Conservation (phyloP, 805 yeast species). For the Saccharomycopsis babjevae region DNA sequence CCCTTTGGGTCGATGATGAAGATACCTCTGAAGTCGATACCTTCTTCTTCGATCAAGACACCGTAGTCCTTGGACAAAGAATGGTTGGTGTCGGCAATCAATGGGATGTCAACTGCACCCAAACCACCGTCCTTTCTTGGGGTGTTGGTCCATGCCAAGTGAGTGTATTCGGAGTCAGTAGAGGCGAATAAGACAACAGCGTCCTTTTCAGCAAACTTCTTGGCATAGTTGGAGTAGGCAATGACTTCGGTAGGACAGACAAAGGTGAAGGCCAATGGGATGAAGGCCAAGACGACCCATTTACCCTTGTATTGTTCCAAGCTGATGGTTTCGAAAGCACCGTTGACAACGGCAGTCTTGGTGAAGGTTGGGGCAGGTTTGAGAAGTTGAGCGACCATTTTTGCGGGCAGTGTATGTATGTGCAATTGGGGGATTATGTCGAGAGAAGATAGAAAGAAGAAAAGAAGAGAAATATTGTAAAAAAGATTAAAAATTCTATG, state of each 20-base stretch:
- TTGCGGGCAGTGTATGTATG: conserved; percentile 8
- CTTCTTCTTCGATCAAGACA: conserved; percentile 92
- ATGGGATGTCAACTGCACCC: conserved; percentile 90
- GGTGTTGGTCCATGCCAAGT: conserved; percentile 96
- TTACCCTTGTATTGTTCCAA: conserved; percentile 95
- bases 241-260: conserved; percentile 99
- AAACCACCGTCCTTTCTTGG: conserved; percentile 97
- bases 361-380: conserved; percentile 94
- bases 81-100: conserved; percentile 96
- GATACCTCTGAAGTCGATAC: conserved; percentile 96
- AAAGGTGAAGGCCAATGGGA: conserved; percentile 98
- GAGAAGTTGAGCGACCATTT: conserved; percentile 85
- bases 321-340: conserved; percentile 88
- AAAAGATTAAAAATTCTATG: no score
- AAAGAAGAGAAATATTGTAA: background rate
- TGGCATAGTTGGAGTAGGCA: conserved; percentile 94
- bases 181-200: conserved; percentile 91
- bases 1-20: conserved; percentile 97
- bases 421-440: background rate
- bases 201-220: conserved; percentile 79
- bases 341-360: conserved; percentile 96
- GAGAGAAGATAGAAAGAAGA: background rate
- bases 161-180: conserved; percentile 95
- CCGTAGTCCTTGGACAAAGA: conserved; percentile 91
- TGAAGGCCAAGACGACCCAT: conserved; percentile 94